phyloP scores from a whole-genome alignment of 306 rosid genomes.

The Styphnolobium japonicum region DNA sequence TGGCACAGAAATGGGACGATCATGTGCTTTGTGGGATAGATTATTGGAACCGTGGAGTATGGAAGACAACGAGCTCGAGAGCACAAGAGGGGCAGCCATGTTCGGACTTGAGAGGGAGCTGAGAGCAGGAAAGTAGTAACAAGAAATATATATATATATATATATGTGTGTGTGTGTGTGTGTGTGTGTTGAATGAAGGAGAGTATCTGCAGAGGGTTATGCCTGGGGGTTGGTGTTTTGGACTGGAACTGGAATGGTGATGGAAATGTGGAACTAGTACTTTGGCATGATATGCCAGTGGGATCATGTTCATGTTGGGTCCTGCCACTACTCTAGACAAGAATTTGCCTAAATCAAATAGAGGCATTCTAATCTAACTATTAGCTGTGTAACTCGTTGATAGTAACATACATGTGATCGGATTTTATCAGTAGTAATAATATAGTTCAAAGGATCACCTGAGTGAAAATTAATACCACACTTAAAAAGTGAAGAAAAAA shows the following conservation, averaged over 20 bases:
- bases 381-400: too few relatives aligned
- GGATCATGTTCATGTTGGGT: background rate
- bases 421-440: too few relatives aligned
- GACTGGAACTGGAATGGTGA: background rate
- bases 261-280: background rate
- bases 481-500: too few relatives aligned
- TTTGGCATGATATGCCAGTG: background rate
- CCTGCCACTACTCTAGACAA: too few relatives aligned
- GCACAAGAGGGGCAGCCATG: conserved; percentile 41
- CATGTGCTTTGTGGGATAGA: background rate
- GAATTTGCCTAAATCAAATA: too few relatives aligned
- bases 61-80: conserved; percentile 35
- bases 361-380: too few relatives aligned
- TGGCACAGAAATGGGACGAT: background rate
- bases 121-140: background rate
- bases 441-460: too few relatives aligned
- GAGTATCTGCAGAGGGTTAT: conserved; percentile 17
- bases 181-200: background rate
- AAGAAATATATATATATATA: background rate
- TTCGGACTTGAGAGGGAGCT: background rate
- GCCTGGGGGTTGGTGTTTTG: conserved; percentile 17
- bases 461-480: too few relatives aligned
- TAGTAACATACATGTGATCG: too few relatives aligned
- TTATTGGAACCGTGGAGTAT: background rate
- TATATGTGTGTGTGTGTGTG: background rate